These are phyloP conservation scores for Flagelloscypha sp. DNA, from an alignment of 768 basidiomycete species.

Conservation along the genomic window DNA sequence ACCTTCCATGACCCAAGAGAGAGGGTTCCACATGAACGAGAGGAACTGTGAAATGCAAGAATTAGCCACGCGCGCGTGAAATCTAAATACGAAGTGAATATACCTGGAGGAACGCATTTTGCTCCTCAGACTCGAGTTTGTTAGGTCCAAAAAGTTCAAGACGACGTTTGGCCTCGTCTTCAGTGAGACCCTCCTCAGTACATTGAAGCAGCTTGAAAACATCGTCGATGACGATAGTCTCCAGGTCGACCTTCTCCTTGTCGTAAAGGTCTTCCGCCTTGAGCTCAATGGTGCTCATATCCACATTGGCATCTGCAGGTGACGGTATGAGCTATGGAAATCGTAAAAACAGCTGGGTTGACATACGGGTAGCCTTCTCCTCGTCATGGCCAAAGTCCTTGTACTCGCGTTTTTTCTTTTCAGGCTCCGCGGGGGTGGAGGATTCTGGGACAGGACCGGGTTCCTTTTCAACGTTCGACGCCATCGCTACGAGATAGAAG, in stretches of 20 bases:
- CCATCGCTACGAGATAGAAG: too few relatives aligned
- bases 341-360: constrained; percentile 3
- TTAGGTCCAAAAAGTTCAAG: constrained; percentile 93
- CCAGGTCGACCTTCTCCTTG: constrained; percentile 98
- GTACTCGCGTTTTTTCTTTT: constrained; percentile 72
- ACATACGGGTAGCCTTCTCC: constrained; percentile 60
- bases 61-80: neutral
- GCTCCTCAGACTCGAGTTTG: constrained; percentile 86
- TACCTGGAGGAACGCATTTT: constrained; percentile 86
- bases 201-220: constrained; percentile 96
- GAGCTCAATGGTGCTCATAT: constrained; percentile 83
- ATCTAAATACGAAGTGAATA: constrained; percentile 8
- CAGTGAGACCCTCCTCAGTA: constrained; percentile 66
- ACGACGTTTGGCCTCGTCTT: constrained; percentile 74
- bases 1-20: constrained; percentile 99
- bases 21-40: constrained; percentile 99
- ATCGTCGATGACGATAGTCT: constrained; percentile 93
- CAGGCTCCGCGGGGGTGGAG: constrained; percentile 12
- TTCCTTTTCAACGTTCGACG: constrained; percentile 53
- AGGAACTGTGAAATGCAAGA: constrained; percentile 47
- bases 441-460: constrained; percentile 28
- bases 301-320: constrained; percentile 70
- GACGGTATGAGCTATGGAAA: constrained; percentile 11
- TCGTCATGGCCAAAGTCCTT: constrained; percentile 78
- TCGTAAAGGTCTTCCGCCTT: constrained; percentile 93